Evolutionary conservation across 441 rosid genomes (phyloP), one percentile per base, ranked within the genome.

Genomic region (Croton setiger): DNA sequence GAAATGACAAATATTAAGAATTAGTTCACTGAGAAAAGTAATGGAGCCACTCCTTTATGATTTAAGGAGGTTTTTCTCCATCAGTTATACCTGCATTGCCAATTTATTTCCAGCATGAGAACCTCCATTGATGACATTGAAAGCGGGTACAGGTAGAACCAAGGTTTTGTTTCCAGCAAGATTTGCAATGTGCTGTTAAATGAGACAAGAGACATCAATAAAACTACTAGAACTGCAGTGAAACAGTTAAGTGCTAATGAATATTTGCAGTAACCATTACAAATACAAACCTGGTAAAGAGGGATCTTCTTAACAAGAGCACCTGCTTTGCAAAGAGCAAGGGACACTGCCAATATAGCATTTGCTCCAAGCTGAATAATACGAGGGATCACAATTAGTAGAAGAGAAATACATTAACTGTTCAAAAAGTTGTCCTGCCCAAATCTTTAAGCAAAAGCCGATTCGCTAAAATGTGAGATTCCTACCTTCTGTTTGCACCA

Each of bases 61-160:
- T 37, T 36, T 37, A 18, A 7, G 59, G 23, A 47, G 3, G 41
- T 0, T 21, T 56, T 48, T 4, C 31, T 27, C 12, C 33, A 57
- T 7, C 31, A 63, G 33, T 53, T 11, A 18, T 78, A 70, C 97
- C 96, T 93, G 97, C 97, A 94, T 91, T 3, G 97, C 96, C 4
- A 94, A 90, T 78, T 94, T 91, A 79, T 94, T 94, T 69, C 97
- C 98, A 6, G 97, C 98, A 80, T 94, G 98, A 20, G 98, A 94
- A 51, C 98, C 98, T 72, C 98, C 98, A 41, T 91, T 93, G 76
- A 93, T 91, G 77, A 94, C 98, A 71, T 91, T 93, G 78, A 94
- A 94, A 51, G 99, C 99, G 12, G 98, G 98, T 36, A 94, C 96
- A 3, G 98, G 98, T 14, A 94, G 79, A 62, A 94, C 93, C 85